A percentile compares a stretch with the other conserved stretches of the same genome.
Evolutionary conservation across 495 filamentous ascomycete species (phyloP).

Genomic region (Podospora pseudoanserina): DNA sequence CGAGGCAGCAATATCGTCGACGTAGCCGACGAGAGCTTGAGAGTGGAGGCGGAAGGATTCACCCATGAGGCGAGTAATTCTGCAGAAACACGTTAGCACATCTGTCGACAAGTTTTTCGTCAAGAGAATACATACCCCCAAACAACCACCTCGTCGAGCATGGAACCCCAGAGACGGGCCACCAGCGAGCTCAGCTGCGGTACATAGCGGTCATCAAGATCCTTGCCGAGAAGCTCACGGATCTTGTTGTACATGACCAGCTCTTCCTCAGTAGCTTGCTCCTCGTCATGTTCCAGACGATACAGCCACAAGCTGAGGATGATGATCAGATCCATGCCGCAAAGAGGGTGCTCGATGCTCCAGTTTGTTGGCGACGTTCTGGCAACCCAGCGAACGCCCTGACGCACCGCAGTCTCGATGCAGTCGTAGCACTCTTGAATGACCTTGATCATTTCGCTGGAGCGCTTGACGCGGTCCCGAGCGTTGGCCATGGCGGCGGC

Average conservation of each 20-base stretch:
- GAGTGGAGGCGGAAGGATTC: constrained; percentile 97
- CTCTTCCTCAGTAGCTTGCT: constrained; percentile 88
- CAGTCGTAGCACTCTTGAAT: constrained; percentile 97
- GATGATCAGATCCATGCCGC: constrained; percentile 96
- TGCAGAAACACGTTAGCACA: constrained; percentile 52
- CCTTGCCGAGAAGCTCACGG: constrained; percentile 85
- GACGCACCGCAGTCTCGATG: constrained; percentile 90
- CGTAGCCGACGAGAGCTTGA: constrained; percentile 88
- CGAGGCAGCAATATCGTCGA: constrained; percentile 64
- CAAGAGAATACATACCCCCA: constrained; percentile 67
- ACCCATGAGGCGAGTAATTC: constrained; percentile 96
- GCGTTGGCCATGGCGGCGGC: constrained; percentile 94
- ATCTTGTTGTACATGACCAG: constrained; percentile 93
- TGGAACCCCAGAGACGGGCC: constrained; percentile 92
- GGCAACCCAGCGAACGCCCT: constrained; percentile 97
- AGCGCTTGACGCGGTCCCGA: constrained; percentile 87
- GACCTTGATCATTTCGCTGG: constrained; percentile 96
- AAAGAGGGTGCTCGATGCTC: constrained; percentile 97
- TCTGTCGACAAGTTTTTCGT: neutral
- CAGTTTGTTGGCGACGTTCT: constrained; percentile 96
- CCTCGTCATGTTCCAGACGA: constrained; percentile 97
- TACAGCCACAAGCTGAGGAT: constrained; percentile 98
- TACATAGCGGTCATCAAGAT: constrained; percentile 72
- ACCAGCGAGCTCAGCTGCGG: constrained; percentile 81
- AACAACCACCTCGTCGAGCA: constrained; percentile 97